Percentiles rank a stretch among this genome's conserved stretches.
These are phyloP conservation scores for Anastatica hierochuntica DNA, from an alignment of 345 rosid genomes.

Conservation along the genomic window DNA sequence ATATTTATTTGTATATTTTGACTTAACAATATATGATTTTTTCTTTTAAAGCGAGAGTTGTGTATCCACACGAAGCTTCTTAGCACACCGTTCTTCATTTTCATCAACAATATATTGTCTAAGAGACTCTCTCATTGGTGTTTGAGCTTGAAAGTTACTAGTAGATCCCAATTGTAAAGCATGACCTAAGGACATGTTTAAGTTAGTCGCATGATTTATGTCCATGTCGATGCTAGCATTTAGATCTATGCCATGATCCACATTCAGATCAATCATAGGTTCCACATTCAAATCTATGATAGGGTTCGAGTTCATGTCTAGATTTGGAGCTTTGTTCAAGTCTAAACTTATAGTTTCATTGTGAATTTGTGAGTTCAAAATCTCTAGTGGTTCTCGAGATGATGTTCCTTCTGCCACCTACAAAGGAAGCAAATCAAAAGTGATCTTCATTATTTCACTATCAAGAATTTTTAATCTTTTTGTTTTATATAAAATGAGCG, in stretches of 20 bases:
- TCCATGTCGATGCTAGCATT: no score
- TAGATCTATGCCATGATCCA: no score
- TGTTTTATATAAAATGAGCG: background rate
- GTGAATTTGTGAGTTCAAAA: background rate
- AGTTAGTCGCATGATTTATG: background rate
- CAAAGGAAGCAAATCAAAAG: background rate
- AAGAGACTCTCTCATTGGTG: background rate
- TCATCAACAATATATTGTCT: background rate
- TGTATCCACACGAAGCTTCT: no score
- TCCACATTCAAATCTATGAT: background rate
- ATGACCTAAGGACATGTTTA: background rate
- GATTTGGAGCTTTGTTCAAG: background rate
- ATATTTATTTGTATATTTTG: no score
- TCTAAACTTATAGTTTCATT: background rate
- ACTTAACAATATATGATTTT: no score
- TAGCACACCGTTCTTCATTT: no score
- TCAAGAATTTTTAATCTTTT: background rate
- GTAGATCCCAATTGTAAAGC: no score
- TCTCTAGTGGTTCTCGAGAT: background rate
- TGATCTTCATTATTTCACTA: no score
- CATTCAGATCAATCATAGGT: background rate
- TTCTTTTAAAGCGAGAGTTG: no score
- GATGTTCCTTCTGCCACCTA: background rate
- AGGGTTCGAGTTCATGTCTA: background rate
- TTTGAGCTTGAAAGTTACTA: background rate